Base-by-base conservation (phyloP, 2,329 filamentous ascomycete species). In the Fusarium decemcellulare region DNA sequence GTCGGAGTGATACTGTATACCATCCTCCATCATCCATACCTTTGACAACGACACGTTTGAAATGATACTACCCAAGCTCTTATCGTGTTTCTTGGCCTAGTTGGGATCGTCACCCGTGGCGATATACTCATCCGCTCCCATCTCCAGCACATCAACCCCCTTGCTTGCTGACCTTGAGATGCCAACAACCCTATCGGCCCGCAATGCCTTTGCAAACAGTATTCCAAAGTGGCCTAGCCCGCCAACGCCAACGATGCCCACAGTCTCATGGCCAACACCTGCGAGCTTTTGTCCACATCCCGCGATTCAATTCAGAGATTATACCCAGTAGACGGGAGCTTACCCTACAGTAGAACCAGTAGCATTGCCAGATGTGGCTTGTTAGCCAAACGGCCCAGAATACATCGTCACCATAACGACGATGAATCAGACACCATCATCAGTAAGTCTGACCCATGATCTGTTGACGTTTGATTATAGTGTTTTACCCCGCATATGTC, bases 161-260 rank as follows among this genome's bases (percentile, higher is more conserved):
- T 91, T 91, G 59, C 75, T 78, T 7, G 77, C 79, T 16, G 79
- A 83, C 40, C 88, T 84, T 14, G 86, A 89, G 73, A 90, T 90
- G 9, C 85, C 88, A 8, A 43, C 40, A 18, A 43, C 18, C 2
- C 40, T 27, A 43, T 16, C 16, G 6, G 40, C 40, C 10, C 18
- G 15, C 1, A 43, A 12, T 10, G 40, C 10, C 9, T 43, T 43
- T 11, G 40, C 40, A 12, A 43, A 27, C 9, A 43, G 18, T 11
- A 43, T 12, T 11, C n/a, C 40, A 6, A 93, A 89, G 78, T 93
- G 91, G 0, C 91, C 91, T 2, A 93, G 78, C 3, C 91, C 91
- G 8, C 91, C 91, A 14, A 93, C 82, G 3, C 91, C 91, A 18
- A 92, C 81, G 63, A 93, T 84, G 32, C 90, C 90, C 61, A 91